These are phyloP conservation scores for Pyrus bretschneideri DNA, from an alignment of 306 rosid species.

Conservation along the genomic window DNA sequence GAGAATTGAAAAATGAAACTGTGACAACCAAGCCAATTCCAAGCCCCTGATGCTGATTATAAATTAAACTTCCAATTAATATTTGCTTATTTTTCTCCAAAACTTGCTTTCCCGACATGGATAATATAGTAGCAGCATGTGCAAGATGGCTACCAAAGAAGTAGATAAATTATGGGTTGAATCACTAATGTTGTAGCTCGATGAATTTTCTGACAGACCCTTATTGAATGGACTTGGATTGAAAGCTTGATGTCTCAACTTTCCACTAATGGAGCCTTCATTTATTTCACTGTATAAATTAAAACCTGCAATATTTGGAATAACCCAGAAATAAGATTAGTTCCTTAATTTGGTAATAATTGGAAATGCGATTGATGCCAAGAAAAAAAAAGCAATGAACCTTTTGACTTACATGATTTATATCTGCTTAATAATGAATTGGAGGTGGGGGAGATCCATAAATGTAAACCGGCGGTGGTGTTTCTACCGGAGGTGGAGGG, in stretches of 20 bases:
- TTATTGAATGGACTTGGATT: slow-evolving; percentile 46
- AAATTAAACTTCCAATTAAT: not conserved
- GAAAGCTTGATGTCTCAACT: slow-evolving; percentile 41
- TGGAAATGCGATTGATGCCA: not conserved
- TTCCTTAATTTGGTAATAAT: not conserved
- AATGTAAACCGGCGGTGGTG: slow-evolving; percentile 52
- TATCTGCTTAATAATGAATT: slow-evolving; percentile 34
- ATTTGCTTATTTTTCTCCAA: not conserved
- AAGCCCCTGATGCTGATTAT: not conserved
- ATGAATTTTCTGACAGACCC: slow-evolving; percentile 35
- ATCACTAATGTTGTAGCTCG: slow-evolving; percentile 13
- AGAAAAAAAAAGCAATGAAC: not conserved
- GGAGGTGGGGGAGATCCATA: slow-evolving; percentile 65
- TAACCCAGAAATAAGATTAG: not conserved
- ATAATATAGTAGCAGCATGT: slow-evolving; percentile 36
- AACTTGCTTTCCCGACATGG: not conserved
- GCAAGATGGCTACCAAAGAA: slow-evolving; percentile 46
- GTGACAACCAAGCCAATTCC: slow-evolving; percentile 1
- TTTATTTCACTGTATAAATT: slow-evolving; percentile 62
- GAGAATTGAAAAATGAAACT: not conserved
- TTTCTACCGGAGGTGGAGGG: slow-evolving; percentile 55
- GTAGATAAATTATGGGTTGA: slow-evolving; percentile 40
- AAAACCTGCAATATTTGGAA: slow-evolving; percentile 46
- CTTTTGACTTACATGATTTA: slow-evolving; percentile 53
- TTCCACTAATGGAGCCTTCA: slow-evolving; percentile 40